These are phyloP conservation scores for Cercospora zeae-maydis DNA, from an alignment of 2,329 filamentous ascomycete genomes.

Conservation along the genomic window DNA sequence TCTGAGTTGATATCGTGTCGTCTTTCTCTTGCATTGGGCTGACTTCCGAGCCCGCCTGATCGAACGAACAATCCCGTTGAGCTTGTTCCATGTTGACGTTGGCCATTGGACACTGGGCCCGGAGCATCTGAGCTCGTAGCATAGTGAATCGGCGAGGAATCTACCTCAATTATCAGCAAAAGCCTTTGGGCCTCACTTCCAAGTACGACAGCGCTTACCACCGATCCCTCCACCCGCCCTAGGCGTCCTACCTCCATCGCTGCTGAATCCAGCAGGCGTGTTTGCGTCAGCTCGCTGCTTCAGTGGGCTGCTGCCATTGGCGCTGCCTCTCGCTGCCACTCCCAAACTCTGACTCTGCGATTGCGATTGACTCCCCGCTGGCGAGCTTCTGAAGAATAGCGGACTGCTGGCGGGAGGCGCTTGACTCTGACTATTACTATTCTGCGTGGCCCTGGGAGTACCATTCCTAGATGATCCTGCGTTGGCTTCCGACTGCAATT, in stretches of 20 bases:
- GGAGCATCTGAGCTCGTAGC: constrained; percentile 71
- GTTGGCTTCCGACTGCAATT: constrained; percentile 42
- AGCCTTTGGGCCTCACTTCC: background rate
- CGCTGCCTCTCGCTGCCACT: constrained; percentile 38
- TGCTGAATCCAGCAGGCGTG: constrained; percentile 37
- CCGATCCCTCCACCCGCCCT: constrained; percentile 61
- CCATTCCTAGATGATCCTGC: constrained; percentile 32
- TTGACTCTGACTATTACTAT: constrained; percentile 27
- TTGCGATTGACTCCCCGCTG: constrained; percentile 43
- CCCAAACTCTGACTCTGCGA: constrained; percentile 28
- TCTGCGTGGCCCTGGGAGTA: constrained; percentile 20
- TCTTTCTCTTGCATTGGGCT: constrained; percentile 58
- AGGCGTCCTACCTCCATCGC: constrained; percentile 66
- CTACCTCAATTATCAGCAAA: constrained; percentile 47
- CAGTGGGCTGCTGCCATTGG: constrained; percentile 50
- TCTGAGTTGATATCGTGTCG: constrained; percentile 88
- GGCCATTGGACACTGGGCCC: constrained; percentile 41
- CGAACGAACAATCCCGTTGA: constrained; percentile 80
- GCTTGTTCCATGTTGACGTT: constrained; percentile 58
- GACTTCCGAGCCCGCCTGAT: constrained; percentile 52
- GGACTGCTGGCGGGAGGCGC: constrained; percentile 64
- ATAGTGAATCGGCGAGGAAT: constrained; percentile 89
- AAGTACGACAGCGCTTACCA: constrained; percentile 49
- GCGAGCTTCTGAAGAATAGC: constrained; percentile 69
- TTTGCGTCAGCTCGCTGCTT: constrained; percentile 32